Evolutionary conservation across 495 filamentous ascomycete genomes (phyloP).

Genomic region (Annulohypoxylon maeteangense): DNA sequence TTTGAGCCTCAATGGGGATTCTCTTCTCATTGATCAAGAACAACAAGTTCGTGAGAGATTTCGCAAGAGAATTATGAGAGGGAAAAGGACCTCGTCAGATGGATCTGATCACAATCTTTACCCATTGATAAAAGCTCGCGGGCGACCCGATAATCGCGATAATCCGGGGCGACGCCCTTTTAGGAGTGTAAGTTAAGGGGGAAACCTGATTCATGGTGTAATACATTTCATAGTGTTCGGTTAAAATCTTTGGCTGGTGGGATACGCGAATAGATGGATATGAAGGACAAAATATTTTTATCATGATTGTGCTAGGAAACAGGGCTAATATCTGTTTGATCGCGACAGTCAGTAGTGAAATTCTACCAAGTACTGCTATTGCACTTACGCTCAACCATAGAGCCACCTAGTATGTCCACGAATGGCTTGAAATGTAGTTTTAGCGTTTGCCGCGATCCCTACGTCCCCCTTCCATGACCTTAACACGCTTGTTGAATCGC

Average conservation of each 20-base stretch:
- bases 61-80: neutral
- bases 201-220: neutral
- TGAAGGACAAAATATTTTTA: neutral
- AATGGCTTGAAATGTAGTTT: slow-evolving; percentile 60
- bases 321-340: neutral
- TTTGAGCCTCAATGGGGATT: neutral
- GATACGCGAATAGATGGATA: neutral
- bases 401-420: neutral
- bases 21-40: neutral
- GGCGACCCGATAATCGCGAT: neutral
- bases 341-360: neutral
- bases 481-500: slow-evolving; percentile 77
- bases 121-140: neutral
- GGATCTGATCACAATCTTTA: neutral
- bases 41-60: neutral
- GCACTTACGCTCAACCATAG: neutral
- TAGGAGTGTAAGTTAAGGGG: neutral
- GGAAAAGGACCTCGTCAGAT: neutral
- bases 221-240: neutral
- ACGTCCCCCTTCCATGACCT: slow-evolving; percentile 69
- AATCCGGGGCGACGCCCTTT: neutral
- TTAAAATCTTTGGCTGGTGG: neutral
- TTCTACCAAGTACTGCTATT: slow-evolving; percentile 1
- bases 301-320: neutral
- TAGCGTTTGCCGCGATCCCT: slow-evolving; percentile 62